Conservation (phyloP, 495 filamentous ascomycete species). For the Neurospora sp. region DNA sequence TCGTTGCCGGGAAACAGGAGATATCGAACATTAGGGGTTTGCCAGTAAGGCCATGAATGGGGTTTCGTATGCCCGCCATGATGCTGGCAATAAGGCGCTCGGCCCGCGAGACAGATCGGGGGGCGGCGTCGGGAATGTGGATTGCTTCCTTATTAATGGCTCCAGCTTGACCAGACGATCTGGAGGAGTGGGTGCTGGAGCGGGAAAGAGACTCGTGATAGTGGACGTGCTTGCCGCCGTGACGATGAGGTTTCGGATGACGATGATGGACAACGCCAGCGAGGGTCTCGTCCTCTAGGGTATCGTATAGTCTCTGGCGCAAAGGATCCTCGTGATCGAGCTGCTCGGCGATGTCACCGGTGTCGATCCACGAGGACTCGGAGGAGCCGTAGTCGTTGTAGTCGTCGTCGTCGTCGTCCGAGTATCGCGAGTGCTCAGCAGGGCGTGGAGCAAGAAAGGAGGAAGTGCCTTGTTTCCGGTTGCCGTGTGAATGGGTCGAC, state of each 20-base stretch:
- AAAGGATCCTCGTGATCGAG: conserved; percentile 73
- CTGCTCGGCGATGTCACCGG: conserved; percentile 88
- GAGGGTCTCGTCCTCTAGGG: conserved; percentile 48
- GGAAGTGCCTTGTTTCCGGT: background rate
- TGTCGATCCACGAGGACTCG: conserved; percentile 83
- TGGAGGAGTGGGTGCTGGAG: conserved; percentile 6
- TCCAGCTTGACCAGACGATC: conserved; percentile 22
- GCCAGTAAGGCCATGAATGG: conserved; percentile 85
- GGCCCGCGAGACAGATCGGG: conserved; percentile 48
- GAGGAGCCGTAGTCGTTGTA: conserved; percentile 36
- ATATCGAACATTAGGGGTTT: conserved; percentile 77
- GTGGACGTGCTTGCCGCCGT: conserved; percentile 32
- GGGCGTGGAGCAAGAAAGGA: conserved; percentile 1
- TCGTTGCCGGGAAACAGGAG: conserved; percentile 24
- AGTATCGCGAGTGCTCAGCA: conserved; percentile 17
- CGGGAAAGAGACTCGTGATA: conserved; percentile 25
- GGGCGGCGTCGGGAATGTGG: conserved; percentile 59
- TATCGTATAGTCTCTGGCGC: conserved; percentile 51
- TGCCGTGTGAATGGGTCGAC: background rate
- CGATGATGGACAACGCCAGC: conserved; percentile 37
- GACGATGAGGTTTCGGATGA: conserved; percentile 22
- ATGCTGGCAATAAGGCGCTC: conserved; percentile 65
- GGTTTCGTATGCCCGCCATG: conserved; percentile 70
- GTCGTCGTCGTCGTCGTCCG: conserved; percentile 20
- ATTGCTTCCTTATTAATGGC: conserved; percentile 72